Evolutionary conservation across 805 yeast species (phyloP).

Genomic region (Phaffomyces antillensis): DNA sequence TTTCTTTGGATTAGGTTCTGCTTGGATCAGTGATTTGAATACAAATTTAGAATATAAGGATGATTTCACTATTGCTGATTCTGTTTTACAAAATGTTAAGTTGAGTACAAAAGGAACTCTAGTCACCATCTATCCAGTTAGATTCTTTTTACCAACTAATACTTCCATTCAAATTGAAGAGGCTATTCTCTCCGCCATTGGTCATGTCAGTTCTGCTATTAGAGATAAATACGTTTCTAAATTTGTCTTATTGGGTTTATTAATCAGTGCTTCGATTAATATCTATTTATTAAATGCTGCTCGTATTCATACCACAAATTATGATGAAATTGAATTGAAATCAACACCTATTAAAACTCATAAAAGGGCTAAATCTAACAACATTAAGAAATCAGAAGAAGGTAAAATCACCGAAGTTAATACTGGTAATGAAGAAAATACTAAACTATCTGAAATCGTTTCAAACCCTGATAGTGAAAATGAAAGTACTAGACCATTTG

Average conservation of each 20-base stretch:
- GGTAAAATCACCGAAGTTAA: conserved; percentile 11
- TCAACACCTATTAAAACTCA: conserved; percentile 12
- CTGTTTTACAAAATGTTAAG: conserved; percentile 20
- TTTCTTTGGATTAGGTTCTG: conserved; percentile 59
- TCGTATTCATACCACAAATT: conserved; percentile 47
- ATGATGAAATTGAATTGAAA: conserved; percentile 17
- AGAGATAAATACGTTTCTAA: conserved; percentile 78
- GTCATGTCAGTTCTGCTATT: conserved; percentile 57
- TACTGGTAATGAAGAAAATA: conserved; percentile 11
- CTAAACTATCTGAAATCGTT: conserved; percentile 20
- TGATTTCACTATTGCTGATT: conserved; percentile 18
- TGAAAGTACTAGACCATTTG: conserved; percentile 45
- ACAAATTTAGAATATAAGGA: conserved; percentile 19
- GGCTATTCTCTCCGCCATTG: conserved; percentile 41
- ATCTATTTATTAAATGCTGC: conserved; percentile 82
- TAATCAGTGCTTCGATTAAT: conserved; percentile 72
- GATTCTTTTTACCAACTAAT: conserved; percentile 52
- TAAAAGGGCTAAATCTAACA: conserved; percentile 24
- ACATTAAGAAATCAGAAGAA: conserved; percentile 24
- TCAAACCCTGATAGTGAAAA: conserved; percentile 29
- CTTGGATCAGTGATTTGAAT: conserved; percentile 56
- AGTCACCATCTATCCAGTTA: conserved; percentile 51
- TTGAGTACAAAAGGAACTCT: conserved; percentile 43
- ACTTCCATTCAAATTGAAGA: conserved; percentile 57
- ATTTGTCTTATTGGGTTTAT: conserved; percentile 62